A percentile compares a stretch with the other conserved stretches of the same genome.
These are phyloP conservation scores for Nakazawaea sp. DNA, from an alignment of 805 yeast species.

Conservation along the genomic window DNA sequence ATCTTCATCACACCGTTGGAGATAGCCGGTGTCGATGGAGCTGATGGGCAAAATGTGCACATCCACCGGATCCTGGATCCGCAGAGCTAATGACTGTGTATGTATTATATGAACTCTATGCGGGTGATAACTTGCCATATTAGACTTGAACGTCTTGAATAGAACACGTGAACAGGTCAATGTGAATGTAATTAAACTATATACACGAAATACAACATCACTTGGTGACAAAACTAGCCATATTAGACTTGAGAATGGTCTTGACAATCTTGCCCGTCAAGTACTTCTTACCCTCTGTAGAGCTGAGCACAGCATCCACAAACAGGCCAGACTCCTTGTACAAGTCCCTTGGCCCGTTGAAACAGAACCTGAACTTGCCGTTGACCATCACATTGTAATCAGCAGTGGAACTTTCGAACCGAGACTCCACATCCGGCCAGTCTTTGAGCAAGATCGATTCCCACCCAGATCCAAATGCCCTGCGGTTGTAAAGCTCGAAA, in stretches of 20 bases:
- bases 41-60: conserved; percentile 44
- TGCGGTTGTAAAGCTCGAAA: conserved; percentile 44
- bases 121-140: too few species aligned
- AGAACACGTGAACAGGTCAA: not conserved
- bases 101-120: too few species aligned
- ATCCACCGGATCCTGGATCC: conserved; percentile 54
- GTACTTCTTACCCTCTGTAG: conserved; percentile 33
- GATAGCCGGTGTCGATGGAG: conserved; percentile 62
- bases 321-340: conserved; percentile 27
- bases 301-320: conserved; percentile 25
- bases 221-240: conserved; percentile 36
- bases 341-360: conserved; percentile 26
- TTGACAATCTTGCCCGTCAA: conserved; percentile 40
- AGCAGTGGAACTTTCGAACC: conserved; percentile 29
- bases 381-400: conserved; percentile 61
- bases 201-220: conserved; percentile 1
- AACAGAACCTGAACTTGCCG: conserved; percentile 57
- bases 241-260: conserved; percentile 45
- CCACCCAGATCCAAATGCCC: conserved; percentile 26
- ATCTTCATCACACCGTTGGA: conserved; percentile 94
- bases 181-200: not conserved
- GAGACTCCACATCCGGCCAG: conserved; percentile 57
- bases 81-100: conserved; percentile 1
- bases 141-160: not conserved
- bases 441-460: conserved; percentile 43